phyloP scores from a whole-genome alignment of 1,139 yeast species.

The Pichia sp. region DNA sequence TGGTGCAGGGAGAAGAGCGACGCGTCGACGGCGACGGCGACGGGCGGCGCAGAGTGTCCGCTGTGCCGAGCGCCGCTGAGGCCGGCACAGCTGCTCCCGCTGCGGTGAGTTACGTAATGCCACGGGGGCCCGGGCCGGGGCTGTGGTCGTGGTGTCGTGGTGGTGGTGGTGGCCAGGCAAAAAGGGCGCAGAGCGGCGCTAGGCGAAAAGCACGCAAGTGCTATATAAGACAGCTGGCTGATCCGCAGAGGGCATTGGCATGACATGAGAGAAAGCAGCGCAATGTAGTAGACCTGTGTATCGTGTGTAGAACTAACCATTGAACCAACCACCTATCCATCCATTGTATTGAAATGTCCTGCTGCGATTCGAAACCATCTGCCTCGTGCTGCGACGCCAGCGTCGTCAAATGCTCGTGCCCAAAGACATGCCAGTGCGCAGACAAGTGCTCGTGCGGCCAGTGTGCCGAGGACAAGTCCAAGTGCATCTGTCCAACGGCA shows the following conservation, averaged over 20 bases:
- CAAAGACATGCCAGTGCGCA: constrained; percentile 20
- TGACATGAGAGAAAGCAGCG: too few relatives aligned
- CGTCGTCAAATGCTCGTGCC: constrained; percentile 14
- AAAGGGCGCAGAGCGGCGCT: constrained; percentile 3
- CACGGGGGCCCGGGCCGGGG: not conserved
- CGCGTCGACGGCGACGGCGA: not conserved
- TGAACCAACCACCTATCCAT: not conserved
- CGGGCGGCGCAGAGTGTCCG: constrained; percentile 68
- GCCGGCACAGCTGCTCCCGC: constrained; percentile 71
- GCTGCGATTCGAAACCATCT: constrained; percentile 3
- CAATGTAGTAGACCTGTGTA: too few relatives aligned
- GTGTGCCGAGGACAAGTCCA: constrained; percentile 18
- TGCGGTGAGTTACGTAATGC: constrained; percentile 31
- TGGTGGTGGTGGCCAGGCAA: constrained; percentile 5
- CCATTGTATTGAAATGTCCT: not conserved
- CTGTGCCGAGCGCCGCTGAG: constrained; percentile 74
- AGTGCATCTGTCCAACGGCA: constrained; percentile 20
- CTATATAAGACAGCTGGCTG: not conserved
- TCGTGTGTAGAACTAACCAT: not conserved
- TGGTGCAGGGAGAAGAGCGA: constrained; percentile 77
- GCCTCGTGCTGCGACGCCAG: constrained; percentile 7
- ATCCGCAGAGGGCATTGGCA: not conserved
- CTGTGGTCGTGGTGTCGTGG: not conserved
- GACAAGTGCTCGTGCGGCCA: constrained; percentile 19
- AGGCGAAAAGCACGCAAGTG: constrained; percentile 16